These are phyloP conservation scores for Nicotiana undulata DNA, from an alignment of 257 asterid genomes.

Conservation along the genomic window DNA sequence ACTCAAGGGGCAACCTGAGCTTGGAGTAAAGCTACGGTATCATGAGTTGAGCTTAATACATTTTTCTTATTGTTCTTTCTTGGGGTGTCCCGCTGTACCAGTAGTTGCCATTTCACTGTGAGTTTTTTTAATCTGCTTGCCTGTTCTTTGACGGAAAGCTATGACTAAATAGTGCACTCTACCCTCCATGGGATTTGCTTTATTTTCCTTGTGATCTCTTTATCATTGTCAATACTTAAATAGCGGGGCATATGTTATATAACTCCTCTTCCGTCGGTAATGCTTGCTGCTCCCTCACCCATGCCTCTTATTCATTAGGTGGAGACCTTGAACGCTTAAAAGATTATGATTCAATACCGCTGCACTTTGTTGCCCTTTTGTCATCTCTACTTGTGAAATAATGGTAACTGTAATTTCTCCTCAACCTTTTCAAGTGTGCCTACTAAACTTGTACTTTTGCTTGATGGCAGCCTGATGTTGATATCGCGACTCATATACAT, in stretches of 20 bases:
- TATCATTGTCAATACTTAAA: not conserved
- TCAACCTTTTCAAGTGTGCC: not conserved
- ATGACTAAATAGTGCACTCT: not conserved
- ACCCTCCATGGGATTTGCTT: not conserved
- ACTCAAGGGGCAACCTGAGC: not conserved
- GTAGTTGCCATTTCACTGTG: not conserved
- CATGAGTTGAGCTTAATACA: not conserved
- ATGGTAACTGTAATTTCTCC: not conserved
- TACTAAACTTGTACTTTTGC: not conserved
- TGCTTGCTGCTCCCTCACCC: not conserved
- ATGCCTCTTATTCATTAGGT: not conserved
- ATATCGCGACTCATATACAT: conserved; percentile 73
- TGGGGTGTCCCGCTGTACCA: not conserved
- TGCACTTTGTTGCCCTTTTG: not conserved
- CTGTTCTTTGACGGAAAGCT: not conserved
- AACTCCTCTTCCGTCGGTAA: not conserved
- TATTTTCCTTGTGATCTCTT: not conserved
- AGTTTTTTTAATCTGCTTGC: not conserved
- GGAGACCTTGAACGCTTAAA: not conserved
- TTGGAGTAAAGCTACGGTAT: not conserved
- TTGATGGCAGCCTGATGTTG: conserved; percentile 58
- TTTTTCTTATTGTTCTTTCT: not conserved
- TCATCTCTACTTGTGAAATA: not conserved
- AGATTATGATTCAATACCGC: not conserved
- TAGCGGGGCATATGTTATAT: not conserved